A percentile compares a stretch with the other conserved stretches of the same genome.
Conservation (phyloP, 192 early-diverging fungal genomes). For the Podila epigama region DNA sequence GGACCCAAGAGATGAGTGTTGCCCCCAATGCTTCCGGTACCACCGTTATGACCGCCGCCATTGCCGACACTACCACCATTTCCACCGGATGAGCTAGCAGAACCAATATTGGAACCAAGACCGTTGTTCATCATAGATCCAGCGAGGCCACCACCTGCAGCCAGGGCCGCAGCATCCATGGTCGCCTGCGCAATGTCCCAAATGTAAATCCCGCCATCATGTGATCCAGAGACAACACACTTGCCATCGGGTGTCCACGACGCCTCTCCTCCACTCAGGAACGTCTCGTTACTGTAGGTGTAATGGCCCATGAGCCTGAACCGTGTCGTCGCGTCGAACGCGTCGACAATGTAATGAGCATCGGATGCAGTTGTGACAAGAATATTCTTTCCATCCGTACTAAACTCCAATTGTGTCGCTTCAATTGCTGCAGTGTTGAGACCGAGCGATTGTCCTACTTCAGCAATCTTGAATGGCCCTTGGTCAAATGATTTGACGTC, state of each 20-base stretch:
- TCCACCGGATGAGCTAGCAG: not conserved
- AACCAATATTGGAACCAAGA: not conserved
- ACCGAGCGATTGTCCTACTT: constrained; percentile 17
- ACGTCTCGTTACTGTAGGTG: constrained; percentile 20
- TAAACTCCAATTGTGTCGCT: constrained; percentile 74
- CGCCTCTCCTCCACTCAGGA: constrained; percentile 57
- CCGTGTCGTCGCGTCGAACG: constrained; percentile 61
- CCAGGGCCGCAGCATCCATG: constrained; percentile 20
- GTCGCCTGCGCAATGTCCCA: constrained; percentile 67
- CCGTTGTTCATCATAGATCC: not conserved
- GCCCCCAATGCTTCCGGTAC: not conserved
- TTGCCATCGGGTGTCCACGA: constrained; percentile 76
- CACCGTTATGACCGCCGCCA: not conserved
- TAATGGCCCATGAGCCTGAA: constrained; percentile 54
- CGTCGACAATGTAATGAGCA: constrained; percentile 70
- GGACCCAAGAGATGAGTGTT: constrained; percentile 5
- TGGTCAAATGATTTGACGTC: constrained; percentile 70
- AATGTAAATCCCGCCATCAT: constrained; percentile 68
- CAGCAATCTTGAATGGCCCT: constrained; percentile 56
- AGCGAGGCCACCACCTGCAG: not conserved
- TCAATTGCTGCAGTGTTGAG: constrained; percentile 10
- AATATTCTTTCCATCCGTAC: constrained; percentile 78
- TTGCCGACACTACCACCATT: not conserved
- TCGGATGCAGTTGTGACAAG: constrained; percentile 70
- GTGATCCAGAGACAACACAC: constrained; percentile 74